Base-by-base conservation (phyloP, 176 grass and related monocot species). In the Microstegium vimineum region DNA sequence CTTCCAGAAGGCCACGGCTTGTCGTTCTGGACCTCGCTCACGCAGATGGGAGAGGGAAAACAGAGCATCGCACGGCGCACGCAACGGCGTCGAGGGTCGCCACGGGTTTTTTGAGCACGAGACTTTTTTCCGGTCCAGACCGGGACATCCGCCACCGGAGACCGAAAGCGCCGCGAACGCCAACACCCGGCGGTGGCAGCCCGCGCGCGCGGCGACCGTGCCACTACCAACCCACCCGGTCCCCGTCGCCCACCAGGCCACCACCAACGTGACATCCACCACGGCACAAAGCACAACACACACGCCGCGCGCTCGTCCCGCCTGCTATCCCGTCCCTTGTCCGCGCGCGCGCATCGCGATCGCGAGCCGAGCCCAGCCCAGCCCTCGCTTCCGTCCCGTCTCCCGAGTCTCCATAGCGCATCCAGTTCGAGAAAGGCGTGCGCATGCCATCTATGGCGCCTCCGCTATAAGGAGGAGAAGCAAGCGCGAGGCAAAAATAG, bases 261-360 rank as follows among this genome's bases (percentile, higher is more conserved):
- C 46, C 35, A 8, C 10, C 62, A 49, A 85, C 82, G 74, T 85
- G 87, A 70, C 82, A 51, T 81, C 83, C 79, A 86, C 88, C 79
- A 49, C 88, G 79, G 60, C 65, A 34, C 38, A 40, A 37, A 37
- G 25, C 66, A 22, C 65, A 25, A 16, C 40, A 23, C n/a, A n/a
- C 70, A 10, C 22, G 3, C 9, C n/a, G 9, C 22, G 22, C 22
- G n/a, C n/a, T n/a, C n/a, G n/a, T 5, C 20, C 4, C 20, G 51
- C 17, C 5, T 6, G n/a, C n/a, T n/a, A n/a, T n/a, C n/a, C 17
- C 49, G 6, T 52, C 17, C 20, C 51, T 56, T n/a, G 18, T 49
- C 46, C 49, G 15, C 16, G 51, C 51, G 20, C 51, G 51, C 51
- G 20, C n/a, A n/a, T n/a, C n/a, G n/a, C n/a, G n/a, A n/a, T 52